Conservation (phyloP, 768 basidiomycete genomes). For the Boletellus ananiceps region DNA sequence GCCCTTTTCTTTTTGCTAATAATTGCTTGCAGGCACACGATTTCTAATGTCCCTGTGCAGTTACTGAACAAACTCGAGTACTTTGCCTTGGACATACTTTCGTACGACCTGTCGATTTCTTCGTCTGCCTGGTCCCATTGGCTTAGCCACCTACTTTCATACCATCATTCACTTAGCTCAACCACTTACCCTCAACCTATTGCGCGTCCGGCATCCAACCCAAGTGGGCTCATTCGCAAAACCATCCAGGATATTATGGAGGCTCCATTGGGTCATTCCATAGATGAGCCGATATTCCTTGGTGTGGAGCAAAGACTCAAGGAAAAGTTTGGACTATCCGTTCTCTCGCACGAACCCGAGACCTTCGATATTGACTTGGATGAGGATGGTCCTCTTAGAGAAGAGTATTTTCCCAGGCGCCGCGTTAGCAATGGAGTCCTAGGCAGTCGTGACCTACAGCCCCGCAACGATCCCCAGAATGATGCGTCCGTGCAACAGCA, state of each 20-base stretch:
- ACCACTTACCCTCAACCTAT: slow-evolving; percentile 67
- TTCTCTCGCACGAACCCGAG: slow-evolving; percentile 38
- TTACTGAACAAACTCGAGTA: slow-evolving; percentile 68
- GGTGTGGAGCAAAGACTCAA: slow-evolving; percentile 62
- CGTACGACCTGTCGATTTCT: slow-evolving; percentile 66
- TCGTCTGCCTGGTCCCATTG: slow-evolving; percentile 63
- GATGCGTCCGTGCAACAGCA: slow-evolving; percentile 1
- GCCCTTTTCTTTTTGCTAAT: slow-evolving; percentile 1
- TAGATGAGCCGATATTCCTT: slow-evolving; percentile 60
- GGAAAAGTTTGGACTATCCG: slow-evolving; percentile 46
- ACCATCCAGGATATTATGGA: slow-evolving; percentile 66
- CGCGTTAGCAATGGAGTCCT: slow-evolving; percentile 32
- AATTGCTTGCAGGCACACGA: slow-evolving; percentile 57
- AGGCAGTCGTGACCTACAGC: slow-evolving; percentile 1
- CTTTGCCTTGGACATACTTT: slow-evolving; percentile 64
- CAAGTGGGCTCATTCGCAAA: slow-evolving; percentile 63
- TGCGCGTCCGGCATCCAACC: slow-evolving; percentile 69
- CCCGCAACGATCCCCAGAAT: slow-evolving; percentile 1
- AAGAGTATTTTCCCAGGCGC: slow-evolving; percentile 75
- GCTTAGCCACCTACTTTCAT: slow-evolving; percentile 60
- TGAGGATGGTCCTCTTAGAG: slow-evolving; percentile 75
- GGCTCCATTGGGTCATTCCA: slow-evolving; percentile 35
- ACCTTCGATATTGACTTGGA: slow-evolving; percentile 74
- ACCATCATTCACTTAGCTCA: slow-evolving; percentile 61
- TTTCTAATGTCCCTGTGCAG: slow-evolving; percentile 70